A percentile compares a stretch with the other conserved stretches of the same genome.
phyloP scores from a whole-genome alignment of 108 stramenopile genomes.

The Skeletonema tropicum region DNA sequence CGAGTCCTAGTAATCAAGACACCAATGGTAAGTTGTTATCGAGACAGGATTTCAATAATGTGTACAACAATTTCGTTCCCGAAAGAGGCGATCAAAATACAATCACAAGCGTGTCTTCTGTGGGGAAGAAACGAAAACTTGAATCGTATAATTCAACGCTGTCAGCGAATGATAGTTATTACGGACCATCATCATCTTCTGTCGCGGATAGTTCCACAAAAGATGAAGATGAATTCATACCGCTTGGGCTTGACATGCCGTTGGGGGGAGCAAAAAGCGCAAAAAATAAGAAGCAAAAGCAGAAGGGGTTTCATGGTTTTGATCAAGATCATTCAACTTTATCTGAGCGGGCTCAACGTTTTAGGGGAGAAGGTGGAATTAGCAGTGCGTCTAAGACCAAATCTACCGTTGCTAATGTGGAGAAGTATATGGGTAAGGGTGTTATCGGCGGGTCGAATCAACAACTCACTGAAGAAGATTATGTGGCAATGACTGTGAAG shows the following conservation, averaged over 20 bases:
- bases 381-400: slow-evolving; percentile 22
- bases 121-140: slow-evolving; percentile 29
- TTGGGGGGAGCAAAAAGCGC: slow-evolving; percentile 2
- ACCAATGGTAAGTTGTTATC: slow-evolving; percentile 12
- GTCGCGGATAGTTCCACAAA: not conserved
- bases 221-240: slow-evolving; percentile 30
- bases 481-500: slow-evolving; percentile 76
- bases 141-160: slow-evolving; percentile 15
- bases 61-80: slow-evolving; percentile 35
- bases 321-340: slow-evolving; percentile 45
- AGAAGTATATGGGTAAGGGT: slow-evolving; percentile 72
- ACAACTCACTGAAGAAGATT: slow-evolving; percentile 63
- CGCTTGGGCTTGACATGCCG: slow-evolving; percentile 25
- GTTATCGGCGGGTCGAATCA: slow-evolving; percentile 62
- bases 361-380: slow-evolving; percentile 64
- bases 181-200: slow-evolving; percentile 35
- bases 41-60: not conserved
- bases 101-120: slow-evolving; percentile 1
- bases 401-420: slow-evolving; percentile 44
- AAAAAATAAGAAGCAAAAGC: slow-evolving; percentile 27
- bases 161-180: slow-evolving; percentile 37
- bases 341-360: slow-evolving; percentile 62
- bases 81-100: slow-evolving; percentile 9
- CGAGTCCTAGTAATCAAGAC: slow-evolving; percentile 3
- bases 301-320: slow-evolving; percentile 46